These are phyloP conservation scores for Fragaria vesca DNA, from an alignment of 306 rosid genomes.

Conservation along the genomic window DNA sequence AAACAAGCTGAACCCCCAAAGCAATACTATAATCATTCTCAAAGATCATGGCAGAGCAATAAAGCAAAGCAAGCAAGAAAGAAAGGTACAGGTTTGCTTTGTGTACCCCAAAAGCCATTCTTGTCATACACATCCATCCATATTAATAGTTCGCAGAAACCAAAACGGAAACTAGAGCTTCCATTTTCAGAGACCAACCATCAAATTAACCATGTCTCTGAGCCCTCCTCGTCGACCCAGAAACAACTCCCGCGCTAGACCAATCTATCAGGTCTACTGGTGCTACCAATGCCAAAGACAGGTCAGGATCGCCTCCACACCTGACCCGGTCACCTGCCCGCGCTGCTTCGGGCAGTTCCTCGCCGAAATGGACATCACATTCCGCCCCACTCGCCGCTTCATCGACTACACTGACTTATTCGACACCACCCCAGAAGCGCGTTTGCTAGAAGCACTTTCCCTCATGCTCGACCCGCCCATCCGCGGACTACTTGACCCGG, in stretches of 20 bases:
- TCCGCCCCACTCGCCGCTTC: conserved; percentile 32
- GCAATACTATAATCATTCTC: not conserved
- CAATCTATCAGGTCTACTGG: conserved; percentile 54
- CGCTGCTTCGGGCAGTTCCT: conserved; percentile 76
- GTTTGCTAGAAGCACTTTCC: conserved; percentile 75
- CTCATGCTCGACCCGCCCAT: conserved; percentile 62
- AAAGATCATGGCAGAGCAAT: not conserved
- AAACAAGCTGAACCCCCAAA: conserved; percentile 24
- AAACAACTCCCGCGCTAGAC: not conserved
- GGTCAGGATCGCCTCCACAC: conserved; percentile 42
- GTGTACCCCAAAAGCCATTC: conserved; percentile 53
- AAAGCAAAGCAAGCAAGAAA: not conserved
- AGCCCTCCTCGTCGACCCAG: conserved; percentile 48
- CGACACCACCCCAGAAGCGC: conserved; percentile 61
- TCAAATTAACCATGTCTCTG: conserved; percentile 40
- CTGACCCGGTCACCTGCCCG: conserved; percentile 50
- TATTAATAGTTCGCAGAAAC: not conserved
- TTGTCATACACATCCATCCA: not conserved
- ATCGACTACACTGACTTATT: conserved; percentile 34
- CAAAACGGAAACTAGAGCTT: not conserved
- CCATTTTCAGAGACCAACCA: not conserved
- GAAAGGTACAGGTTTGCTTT: conserved; percentile 37
- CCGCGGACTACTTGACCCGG: conserved; percentile 18
- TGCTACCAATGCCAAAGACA: conserved; percentile 70
- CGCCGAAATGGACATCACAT: conserved; percentile 42